Evolutionary conservation across 2,329 filamentous ascomycete species (phyloP).

Genomic region (Chrysosporium queenslandicum): DNA sequence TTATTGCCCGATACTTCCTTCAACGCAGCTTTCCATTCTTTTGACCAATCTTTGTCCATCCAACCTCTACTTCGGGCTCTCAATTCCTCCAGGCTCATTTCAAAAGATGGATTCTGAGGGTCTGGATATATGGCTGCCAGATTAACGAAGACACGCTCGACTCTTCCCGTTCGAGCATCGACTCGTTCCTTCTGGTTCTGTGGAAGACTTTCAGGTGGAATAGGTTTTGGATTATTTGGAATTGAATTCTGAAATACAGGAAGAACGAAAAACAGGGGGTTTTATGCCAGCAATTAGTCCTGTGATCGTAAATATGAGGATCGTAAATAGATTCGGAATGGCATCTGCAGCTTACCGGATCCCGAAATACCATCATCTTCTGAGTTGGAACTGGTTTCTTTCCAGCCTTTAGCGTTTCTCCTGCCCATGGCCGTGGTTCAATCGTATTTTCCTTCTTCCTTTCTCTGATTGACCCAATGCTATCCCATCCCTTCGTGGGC

Average conservation of each 20-base stretch:
- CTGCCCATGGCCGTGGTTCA: constrained; percentile 80
- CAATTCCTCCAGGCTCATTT: constrained; percentile 86
- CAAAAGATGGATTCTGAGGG: constrained; percentile 57
- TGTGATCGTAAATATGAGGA: constrained; percentile 72
- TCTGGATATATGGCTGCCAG: constrained; percentile 77
- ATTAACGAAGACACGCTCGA: constrained; percentile 79
- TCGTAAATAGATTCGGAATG: constrained; percentile 31
- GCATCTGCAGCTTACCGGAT: constrained; percentile 64
- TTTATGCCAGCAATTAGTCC: constrained; percentile 71
- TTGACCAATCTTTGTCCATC: constrained; percentile 46
- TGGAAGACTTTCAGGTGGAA: constrained; percentile 48
- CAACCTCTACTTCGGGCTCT: constrained; percentile 66
- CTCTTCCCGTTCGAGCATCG: constrained; percentile 72
- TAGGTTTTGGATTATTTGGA: constrained; percentile 28
- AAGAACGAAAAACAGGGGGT: constrained; percentile 31
- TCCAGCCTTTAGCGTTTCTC: constrained; percentile 78
- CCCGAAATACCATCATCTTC: constrained; percentile 90
- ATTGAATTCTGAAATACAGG: constrained; percentile 44
- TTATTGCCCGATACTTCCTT: constrained; percentile 41
- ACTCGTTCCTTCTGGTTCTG: constrained; percentile 69
- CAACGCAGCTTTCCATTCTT: constrained; percentile 42
- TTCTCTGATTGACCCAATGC: constrained; percentile 73
- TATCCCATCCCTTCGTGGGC: constrained; percentile 73
- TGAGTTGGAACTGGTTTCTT: constrained; percentile 65
- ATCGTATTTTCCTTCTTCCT: constrained; percentile 88